These are phyloP conservation scores for Paraphaeosphaeria sporulosa DNA, from an alignment of 2,329 filamentous ascomycete species.

Conservation along the genomic window DNA sequence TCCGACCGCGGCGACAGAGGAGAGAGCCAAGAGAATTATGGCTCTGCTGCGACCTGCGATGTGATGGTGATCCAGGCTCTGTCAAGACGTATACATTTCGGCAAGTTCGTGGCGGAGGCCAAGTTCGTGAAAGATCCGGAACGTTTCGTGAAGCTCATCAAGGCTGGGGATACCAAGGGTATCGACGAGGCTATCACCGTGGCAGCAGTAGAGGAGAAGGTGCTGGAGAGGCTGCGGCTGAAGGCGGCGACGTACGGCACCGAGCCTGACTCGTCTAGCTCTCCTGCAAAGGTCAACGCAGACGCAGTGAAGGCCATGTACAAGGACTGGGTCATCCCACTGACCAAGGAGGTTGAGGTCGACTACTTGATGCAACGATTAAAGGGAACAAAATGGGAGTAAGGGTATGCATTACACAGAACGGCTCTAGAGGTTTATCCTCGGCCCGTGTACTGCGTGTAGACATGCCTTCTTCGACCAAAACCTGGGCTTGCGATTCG, in stretches of 20 bases:
- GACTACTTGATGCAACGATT: slow-evolving; percentile 97
- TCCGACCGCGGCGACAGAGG: slow-evolving; percentile 81
- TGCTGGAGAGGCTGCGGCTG: slow-evolving; percentile 82
- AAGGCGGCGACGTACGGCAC: slow-evolving; percentile 95
- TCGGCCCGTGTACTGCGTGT: not conserved
- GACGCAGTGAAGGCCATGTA: slow-evolving; percentile 67
- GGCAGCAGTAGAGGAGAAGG: slow-evolving; percentile 85
- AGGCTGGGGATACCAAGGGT: slow-evolving; percentile 77
- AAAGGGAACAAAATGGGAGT: slow-evolving; percentile 61
- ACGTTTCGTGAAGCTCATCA: slow-evolving; percentile 82
- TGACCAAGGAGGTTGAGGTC: slow-evolving; percentile 98
- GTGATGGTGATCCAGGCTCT: slow-evolving; percentile 89
- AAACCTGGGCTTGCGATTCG: not conserved
- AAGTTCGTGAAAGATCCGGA: slow-evolving; percentile 89
- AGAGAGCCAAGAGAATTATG: slow-evolving; percentile 93
- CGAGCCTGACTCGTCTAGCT: slow-evolving; percentile 73
- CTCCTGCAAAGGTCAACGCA: slow-evolving; percentile 83
- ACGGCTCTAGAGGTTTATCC: not conserved
- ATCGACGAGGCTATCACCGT: slow-evolving; percentile 94
- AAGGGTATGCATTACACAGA: not conserved
- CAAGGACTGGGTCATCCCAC: slow-evolving; percentile 84
- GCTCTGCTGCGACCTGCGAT: slow-evolving; percentile 88
- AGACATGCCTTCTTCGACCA: not conserved
- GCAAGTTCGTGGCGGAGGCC: slow-evolving; percentile 96
- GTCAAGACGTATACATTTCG: slow-evolving; percentile 92